A percentile compares a stretch with the other conserved stretches of the same genome.
Conservation (phyloP, 352 stramenopile species). For the Thraustochytrium striatum region DNA sequence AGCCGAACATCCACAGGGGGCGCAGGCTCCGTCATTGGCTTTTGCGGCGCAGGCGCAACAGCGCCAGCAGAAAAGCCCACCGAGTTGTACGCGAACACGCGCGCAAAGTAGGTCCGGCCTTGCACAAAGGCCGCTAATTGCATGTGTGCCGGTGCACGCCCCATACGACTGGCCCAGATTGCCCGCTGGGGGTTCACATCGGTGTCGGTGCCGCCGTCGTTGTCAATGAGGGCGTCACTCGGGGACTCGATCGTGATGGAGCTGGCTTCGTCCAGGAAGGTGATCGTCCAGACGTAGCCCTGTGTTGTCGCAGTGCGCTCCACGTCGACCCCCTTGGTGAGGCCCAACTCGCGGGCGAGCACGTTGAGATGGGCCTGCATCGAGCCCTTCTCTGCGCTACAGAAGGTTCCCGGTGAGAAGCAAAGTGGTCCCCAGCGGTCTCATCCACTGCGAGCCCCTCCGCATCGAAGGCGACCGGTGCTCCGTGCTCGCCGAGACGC, state of each 20-base stretch:
- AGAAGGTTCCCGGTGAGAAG: conserved; percentile 5
- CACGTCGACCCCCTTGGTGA: conserved; percentile 54
- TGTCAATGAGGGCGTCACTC: background rate
- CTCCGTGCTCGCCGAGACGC: background rate
- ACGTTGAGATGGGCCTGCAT: conserved; percentile 57
- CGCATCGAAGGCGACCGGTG: conserved; percentile 86
- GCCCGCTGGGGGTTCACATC: background rate
- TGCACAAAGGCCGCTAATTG: conserved; percentile 57
- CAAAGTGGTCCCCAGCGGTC: conserved; percentile 55
- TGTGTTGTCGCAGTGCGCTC: conserved; percentile 42
- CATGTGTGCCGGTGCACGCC: conserved; percentile 2
- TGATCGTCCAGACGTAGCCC: conserved; percentile 75
- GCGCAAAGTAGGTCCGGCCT: conserved; percentile 84
- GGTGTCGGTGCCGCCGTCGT: background rate
- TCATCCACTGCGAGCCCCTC: conserved; percentile 76
- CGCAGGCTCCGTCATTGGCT: conserved; percentile 71
- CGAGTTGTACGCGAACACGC: conserved; percentile 89
- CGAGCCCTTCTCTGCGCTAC: conserved; percentile 48
- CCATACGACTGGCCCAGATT: background rate
- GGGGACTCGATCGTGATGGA: conserved; percentile 61
- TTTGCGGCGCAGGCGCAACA: conserved; percentile 61
- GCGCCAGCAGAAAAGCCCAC: conserved; percentile 73
- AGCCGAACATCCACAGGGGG: conserved; percentile 68
- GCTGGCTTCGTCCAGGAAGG: conserved; percentile 74
- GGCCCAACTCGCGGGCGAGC: conserved; percentile 36